These are phyloP conservation scores for Panicum hallii DNA, from an alignment of 202 grass and related monocot species.

Conservation along the genomic window DNA sequence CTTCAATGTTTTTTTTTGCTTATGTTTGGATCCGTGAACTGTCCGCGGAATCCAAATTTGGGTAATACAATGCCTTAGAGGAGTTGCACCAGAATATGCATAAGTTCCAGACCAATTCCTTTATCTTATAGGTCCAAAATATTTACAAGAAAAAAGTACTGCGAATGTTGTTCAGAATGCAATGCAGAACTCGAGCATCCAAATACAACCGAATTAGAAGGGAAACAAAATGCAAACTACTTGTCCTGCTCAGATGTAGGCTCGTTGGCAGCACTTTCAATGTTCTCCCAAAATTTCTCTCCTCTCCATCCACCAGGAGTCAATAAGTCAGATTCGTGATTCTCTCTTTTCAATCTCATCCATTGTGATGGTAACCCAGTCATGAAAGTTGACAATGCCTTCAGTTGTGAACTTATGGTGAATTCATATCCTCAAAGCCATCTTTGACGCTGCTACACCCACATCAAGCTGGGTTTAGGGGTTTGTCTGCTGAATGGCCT, in stretches of 20 bases:
- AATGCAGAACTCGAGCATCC: constrained; percentile 48
- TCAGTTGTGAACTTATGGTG: constrained; percentile 33
- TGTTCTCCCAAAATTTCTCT: constrained; percentile 31
- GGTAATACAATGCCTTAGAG: background rate
- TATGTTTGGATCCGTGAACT: too few relatives aligned
- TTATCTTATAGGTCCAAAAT: constrained; percentile 60
- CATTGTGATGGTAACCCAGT: constrained; percentile 14
- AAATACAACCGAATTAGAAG: constrained; percentile 45
- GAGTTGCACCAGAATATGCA: background rate
- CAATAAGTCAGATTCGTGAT: constrained; percentile 30
- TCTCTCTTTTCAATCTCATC: background rate
- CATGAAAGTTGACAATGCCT: constrained; percentile 18
- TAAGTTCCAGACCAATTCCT: constrained; percentile 41
- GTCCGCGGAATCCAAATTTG: background rate
- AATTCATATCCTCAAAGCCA: constrained; percentile 10
- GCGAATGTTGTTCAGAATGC: constrained; percentile 46
- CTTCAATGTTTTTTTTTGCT: too few relatives aligned
- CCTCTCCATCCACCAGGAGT: constrained; percentile 10
- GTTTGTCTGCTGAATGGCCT: constrained; percentile 50
- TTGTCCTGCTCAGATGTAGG: constrained; percentile 28
- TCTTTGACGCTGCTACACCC: constrained; percentile 14
- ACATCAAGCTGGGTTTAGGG: constrained; percentile 33
- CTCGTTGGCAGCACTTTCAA: constrained; percentile 16
- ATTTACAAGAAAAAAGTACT: constrained; percentile 52
- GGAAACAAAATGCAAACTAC: background rate